Evolutionary conservation across 805 yeast species (phyloP), one percentile per base, ranked within the genome.

Genomic region (Myxozyma vanderwaltii): DNA sequence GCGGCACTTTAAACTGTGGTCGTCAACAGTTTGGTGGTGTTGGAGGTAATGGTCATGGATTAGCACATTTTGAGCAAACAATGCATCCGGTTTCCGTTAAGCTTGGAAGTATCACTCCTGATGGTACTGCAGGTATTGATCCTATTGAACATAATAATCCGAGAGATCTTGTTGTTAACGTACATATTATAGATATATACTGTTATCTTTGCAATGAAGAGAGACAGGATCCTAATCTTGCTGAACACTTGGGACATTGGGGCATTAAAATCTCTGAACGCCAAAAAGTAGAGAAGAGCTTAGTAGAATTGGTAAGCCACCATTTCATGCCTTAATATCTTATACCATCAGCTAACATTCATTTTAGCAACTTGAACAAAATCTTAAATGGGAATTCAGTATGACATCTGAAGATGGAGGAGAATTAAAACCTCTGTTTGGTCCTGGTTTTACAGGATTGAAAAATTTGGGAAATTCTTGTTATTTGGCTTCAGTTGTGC

Each of bases 1-100:
- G 99, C 79, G 99, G 99, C 1, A 75, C 81, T n/a, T 68, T 91
- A 10, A 97, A 97, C 3, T 94, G 99, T 75, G 99, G 99, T 4
- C 78, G 99, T 64, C 85, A 85, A 33, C 99, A 94, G 73, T 89
- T 88, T 70, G 99, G 98, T 36, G 92, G 95, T 24, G 83, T 88
- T 12, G 86, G 91, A n/a, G 99, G 99, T 4, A 84, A 92, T 70
- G 85, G 96, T 0, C 99, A 94, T 72, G 98, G 96, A 0, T 75
- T 92, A 59, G 71, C 73, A 0, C 99, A 94, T 73, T 86, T 72
- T 69, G 82, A 86, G 39, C 52, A 69, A 12, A 65, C 82, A 0
- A 78, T 77, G 0, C 99, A 94, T 73, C 82, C 89, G 1, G 83
- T 91, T 17, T 96, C 97, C 0, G 88, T 91, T 6, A 94, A 94